Conservation (phyloP, 202 grass and related monocot genomes). For the Alloteropsis angusta region DNA sequence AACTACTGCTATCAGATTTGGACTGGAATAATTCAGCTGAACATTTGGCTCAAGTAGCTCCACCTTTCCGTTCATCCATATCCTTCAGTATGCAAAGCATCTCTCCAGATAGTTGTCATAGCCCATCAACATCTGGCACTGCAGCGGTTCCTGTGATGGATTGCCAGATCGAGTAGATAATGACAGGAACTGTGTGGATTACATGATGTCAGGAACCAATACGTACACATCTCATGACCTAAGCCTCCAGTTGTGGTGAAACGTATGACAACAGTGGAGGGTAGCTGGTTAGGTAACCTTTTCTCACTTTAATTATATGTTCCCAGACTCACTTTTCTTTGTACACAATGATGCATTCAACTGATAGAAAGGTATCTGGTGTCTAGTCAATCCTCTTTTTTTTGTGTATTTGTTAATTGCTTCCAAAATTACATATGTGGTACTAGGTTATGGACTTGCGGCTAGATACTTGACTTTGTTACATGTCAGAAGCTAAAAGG, state of each 20-base stretch:
- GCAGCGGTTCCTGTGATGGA: neutral
- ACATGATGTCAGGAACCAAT: constrained; percentile 11
- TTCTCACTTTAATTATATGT: constrained; percentile 18
- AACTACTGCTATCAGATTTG: neutral
- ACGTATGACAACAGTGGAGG: constrained; percentile 2
- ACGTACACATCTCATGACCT: constrained; percentile 10
- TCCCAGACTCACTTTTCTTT: neutral
- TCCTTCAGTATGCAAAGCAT: neutral
- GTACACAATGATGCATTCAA: neutral
- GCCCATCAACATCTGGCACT: neutral
- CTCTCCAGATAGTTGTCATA: constrained; percentile 1
- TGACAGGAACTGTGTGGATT: neutral
- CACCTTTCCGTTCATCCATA: neutral
- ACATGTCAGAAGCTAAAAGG: neutral
- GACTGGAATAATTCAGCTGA: constrained; percentile 6
- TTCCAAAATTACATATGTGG: neutral
- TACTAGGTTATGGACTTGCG: neutral
- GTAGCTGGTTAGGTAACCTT: neutral
- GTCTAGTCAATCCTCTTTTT: neutral
- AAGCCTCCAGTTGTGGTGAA: constrained; percentile 15
- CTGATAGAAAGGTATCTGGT: neutral
- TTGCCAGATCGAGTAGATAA: constrained; percentile 22
- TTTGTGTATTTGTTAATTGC: neutral
- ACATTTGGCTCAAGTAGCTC: neutral
- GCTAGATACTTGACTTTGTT: neutral